phyloP scores from a whole-genome alignment of 805 yeast genomes.

The Candida anglica region DNA sequence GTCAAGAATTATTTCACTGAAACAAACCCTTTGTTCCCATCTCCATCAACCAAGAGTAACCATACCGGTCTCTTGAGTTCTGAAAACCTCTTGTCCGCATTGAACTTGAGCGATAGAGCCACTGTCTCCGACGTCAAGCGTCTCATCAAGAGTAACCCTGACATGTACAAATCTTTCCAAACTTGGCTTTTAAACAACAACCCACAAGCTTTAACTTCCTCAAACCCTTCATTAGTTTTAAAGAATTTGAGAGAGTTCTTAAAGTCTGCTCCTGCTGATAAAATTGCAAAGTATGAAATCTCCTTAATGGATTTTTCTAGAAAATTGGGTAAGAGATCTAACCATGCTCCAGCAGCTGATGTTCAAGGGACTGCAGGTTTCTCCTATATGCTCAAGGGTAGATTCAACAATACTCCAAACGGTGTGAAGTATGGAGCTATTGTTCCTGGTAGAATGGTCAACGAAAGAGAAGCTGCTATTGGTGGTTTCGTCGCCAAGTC shows the following conservation, averaged over 20 bases:
- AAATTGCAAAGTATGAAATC: conserved; percentile 7
- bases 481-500: conserved; percentile 40
- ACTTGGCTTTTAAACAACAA: conserved; percentile 49
- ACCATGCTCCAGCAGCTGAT: conserved; percentile 10
- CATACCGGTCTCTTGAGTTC: conserved; percentile 10
- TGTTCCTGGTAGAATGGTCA: conserved; percentile 66
- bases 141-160: conserved; percentile 38
- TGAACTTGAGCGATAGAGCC: conserved; percentile 27
- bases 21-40: conserved; percentile 40
- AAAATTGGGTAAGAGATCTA: conserved; percentile 9
- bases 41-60: conserved; percentile 19
- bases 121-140: conserved; percentile 23
- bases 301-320: conserved; percentile 20
- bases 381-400: conserved; percentile 64
- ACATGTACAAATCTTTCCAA: conserved; percentile 50
- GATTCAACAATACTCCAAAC: conserved; percentile 65
- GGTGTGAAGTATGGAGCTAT: conserved; percentile 55
- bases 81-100: conserved; percentile 26
- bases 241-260: conserved; percentile 32
- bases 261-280: conserved; percentile 13
- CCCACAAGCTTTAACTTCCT: conserved; percentile 33
- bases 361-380: conserved; percentile 75
- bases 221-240: conserved; percentile 17
- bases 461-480: conserved; percentile 49
- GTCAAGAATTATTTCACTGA: conserved; percentile 28